Evolutionary conservation across 495 filamentous ascomycete species (phyloP), one percentile per base, ranked within the genome.

Genomic region (Penicillium tannophilum): DNA sequence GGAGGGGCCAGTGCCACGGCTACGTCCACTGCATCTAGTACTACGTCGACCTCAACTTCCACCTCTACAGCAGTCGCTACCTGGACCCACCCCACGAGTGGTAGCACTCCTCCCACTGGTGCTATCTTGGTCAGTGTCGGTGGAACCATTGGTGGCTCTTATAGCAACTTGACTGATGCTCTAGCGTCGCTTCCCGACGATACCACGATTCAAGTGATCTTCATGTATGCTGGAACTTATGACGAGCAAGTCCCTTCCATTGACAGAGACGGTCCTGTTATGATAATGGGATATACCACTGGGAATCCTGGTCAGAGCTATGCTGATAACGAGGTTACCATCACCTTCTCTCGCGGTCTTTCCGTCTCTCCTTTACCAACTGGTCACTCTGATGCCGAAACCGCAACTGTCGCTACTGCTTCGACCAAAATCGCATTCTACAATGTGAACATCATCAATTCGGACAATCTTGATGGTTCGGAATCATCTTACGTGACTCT

Each of bases 311-410:
- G 56, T 30, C 49, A 59, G 17, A 59, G 48, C 42, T 59, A 59
- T 46, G 56, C 56, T 20, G 56, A 60, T n/a, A 60, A 60, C n/a
- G 45, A 60, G 41, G 58, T 60, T 8, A 60, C 58, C 14, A 55
- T 60, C 58, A 60, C 58, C 19, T 60, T 60, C 24, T 54, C 58
- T 16, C 58, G 45, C 24, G 58, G 58, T 14, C 58, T 60, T 51
- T 60, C 58, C 33, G 58, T 60, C 6, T 60, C 58, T 23, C 58
- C 58, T 26, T 28, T 60, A 10, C 58, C 58, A 24, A 60, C 52
- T 4, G 58, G 58, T n/a, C 58, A 60, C 46, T 55, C 58, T n/a
- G 58, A 60, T 55, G 58, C 58, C n/a, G 58, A 60, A n/a, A 60
- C 58, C 20, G 58, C 58, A 2, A 60, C 58, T 42, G 24, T 60